These are phyloP conservation scores for Brassica incana DNA, from an alignment of 345 rosid species.

Conservation along the genomic window DNA sequence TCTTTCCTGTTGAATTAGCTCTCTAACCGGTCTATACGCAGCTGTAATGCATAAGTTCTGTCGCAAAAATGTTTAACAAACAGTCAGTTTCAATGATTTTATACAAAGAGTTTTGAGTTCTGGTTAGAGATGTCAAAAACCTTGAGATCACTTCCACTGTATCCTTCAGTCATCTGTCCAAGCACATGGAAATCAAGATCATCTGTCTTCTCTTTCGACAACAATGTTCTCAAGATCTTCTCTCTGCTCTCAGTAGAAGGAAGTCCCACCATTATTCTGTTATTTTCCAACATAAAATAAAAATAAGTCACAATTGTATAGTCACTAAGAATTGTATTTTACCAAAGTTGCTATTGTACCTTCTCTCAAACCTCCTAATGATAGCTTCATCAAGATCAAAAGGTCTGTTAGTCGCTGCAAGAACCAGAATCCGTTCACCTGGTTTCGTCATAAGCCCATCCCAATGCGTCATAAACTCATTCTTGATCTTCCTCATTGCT, in stretches of 20 bases:
- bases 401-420: slow-evolving; percentile 99
- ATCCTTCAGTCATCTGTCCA: slow-evolving; percentile 90
- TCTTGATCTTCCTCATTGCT: slow-evolving; percentile 96
- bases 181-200: slow-evolving; percentile 82
- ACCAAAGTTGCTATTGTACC: slow-evolving; percentile 44
- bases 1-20: slow-evolving; percentile 79
- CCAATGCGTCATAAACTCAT: slow-evolving; percentile 99
- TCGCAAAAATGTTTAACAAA: slow-evolving; percentile 25
- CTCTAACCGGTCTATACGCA: slow-evolving; percentile 96
- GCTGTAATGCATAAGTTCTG: slow-evolving; percentile 95
- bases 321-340: not conserved
- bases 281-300: slow-evolving; percentile 23
- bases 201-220: slow-evolving; percentile 77
- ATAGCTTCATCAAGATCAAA: slow-evolving; percentile 99
- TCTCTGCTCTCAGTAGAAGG: slow-evolving; percentile 84
- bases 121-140: slow-evolving; percentile 44
- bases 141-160: slow-evolving; percentile 97
- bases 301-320: not conserved
- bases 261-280: slow-evolving; percentile 96
- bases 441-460: slow-evolving; percentile 90
- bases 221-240: slow-evolving; percentile 77
- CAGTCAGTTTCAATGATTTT: slow-evolving; percentile 9
- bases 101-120: not conserved
- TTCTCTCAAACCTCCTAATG: slow-evolving; percentile 94
- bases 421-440: slow-evolving; percentile 88